Percentiles rank a stretch among this genome's conserved stretches.
Conservation (phyloP, 2,329 filamentous ascomycete species). For the Phyllosticta citribraziliensis region DNA sequence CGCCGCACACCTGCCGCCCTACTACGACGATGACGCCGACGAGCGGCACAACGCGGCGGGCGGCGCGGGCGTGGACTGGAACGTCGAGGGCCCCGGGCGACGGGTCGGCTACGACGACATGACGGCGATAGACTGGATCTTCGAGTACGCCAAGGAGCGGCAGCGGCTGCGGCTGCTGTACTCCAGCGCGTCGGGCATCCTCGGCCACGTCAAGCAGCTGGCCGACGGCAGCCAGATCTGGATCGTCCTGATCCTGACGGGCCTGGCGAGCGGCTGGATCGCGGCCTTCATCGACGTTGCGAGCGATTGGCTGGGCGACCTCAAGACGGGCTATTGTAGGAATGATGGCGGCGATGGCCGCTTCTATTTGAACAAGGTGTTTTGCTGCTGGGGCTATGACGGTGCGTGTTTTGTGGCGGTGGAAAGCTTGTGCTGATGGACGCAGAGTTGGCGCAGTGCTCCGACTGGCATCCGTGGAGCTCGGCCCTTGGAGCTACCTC, state of each 20-base stretch:
- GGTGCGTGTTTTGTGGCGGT: slow-evolving; percentile 25
- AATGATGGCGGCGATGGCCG: slow-evolving; percentile 66
- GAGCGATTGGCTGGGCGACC: slow-evolving; percentile 85
- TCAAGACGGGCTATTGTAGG: slow-evolving; percentile 83
- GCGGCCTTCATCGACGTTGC: slow-evolving; percentile 84
- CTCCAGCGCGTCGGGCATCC: slow-evolving; percentile 53
- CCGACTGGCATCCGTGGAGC: slow-evolving; percentile 82
- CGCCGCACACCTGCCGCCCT: slow-evolving; percentile 27
- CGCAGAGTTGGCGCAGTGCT: slow-evolving; percentile 62
- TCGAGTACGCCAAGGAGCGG: slow-evolving; percentile 93
- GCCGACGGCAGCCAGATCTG: slow-evolving; percentile 85
- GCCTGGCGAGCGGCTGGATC: slow-evolving; percentile 70
- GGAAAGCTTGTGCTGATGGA: slow-evolving; percentile 2
- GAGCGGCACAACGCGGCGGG: slow-evolving; percentile 36
- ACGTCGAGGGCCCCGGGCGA: slow-evolving; percentile 76
- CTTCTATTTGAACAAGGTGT: slow-evolving; percentile 84
- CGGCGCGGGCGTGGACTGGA: slow-evolving; percentile 58
- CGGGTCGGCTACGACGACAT: slow-evolving; percentile 92
- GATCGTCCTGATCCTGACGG: slow-evolving; percentile 78
- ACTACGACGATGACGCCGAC: slow-evolving; percentile 25
- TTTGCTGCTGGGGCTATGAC: slow-evolving; percentile 90
- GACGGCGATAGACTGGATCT: slow-evolving; percentile 99
- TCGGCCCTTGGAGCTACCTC: slow-evolving; percentile 58
- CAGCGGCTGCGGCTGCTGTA: slow-evolving; percentile 73
- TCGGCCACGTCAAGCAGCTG: slow-evolving; percentile 63